Base-by-base conservation (phyloP, 768 basidiomycete species). In the Nidularia sp. region DNA sequence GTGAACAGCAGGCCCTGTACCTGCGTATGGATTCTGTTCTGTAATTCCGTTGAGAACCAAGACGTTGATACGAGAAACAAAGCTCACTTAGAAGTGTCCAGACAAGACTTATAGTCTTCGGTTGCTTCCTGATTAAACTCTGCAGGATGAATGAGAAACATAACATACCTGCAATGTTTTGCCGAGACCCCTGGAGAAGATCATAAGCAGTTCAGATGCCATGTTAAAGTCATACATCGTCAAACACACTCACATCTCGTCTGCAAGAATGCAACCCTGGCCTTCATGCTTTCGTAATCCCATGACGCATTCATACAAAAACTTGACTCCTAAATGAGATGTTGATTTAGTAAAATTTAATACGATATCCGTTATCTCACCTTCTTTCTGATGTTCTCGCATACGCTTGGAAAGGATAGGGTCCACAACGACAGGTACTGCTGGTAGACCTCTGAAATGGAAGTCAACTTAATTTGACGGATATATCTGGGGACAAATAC, bases 271-370 rank as follows among this genome's bases (percentile, higher is more conserved):
- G 60, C 93, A 95, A 1, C 96, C 96, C 62, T 90, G 84, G 1
- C 93, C 90, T 66, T 95, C 93, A 55, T 93, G 90, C 65, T 85
- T 89, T 50, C 90, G 79, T 61, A 97, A 72, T 7, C 94, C 95
- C 93, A 98, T 98, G 13, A 95, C 89, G 61, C 88, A 92, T 62
- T 95, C 92, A 62, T 99, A 99, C 74, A 99, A 71, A 67, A 99
- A 99, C 64, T 82, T 80, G 34, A 93, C 78, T 32, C 91, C 87
- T 87, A 51, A 6, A 13, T 60, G 13, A 49, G 6, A 6, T 8
- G 25, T 49, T 10, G 15, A 49, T 34, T 6, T 8, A 12, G 31
- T 6, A 48, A 18, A 8, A 6, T 44, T 42, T 32, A 50, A 33
- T 43, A n/a, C 47, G 12, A 47, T 39, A 36, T n/a, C n/a, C n/a